Evolutionary conservation across 495 filamentous ascomycete species (phyloP), one percentile per base, ranked within the genome.

Genomic region (Podospora tetraspora): DNA sequence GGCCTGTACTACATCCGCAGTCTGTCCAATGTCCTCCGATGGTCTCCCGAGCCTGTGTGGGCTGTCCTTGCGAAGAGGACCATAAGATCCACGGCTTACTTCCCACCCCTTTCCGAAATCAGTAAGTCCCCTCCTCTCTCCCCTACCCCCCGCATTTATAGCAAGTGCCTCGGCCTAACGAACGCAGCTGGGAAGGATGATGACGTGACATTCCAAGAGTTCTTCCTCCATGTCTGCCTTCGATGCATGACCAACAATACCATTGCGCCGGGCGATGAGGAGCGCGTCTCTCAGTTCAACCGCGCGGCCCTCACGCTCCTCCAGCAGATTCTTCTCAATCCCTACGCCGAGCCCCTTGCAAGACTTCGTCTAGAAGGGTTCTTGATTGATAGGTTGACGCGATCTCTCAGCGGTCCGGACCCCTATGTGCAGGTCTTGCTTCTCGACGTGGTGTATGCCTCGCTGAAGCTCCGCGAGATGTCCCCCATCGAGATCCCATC

Each of bases 1-100:
- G 91, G 87, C 68, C 80, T 90, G 13, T 96, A 97, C 75, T 89
- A 95, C 72, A 76, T 97, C 19, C 88, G 87, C 69, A 90, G 89
- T 2, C 77, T 95, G 0, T 89, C 88, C 19, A 92, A 91, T 69
- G 80, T 94, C 34, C 79, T 96, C 43, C 80, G 83, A 58, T 87
- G 84, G 78, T 84, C 87, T 3, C 85, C 89, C 12, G 84, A 85
- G 60, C 80, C 80, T 37, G 82, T 85, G 30, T 90, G 89, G 87
- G 79, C 82, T n/a, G 81, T 84, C 0, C 78, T 92, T 8, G 86
- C 87, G 19, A 79, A 82, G 56, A 80, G 75, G 59, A 75, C 71
- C 30, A 75, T 86, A 27, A 73, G 75, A 25, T 74, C 76, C 12
- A 80, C 82, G 16, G 74, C 74, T 22, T 75, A 70, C 59, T 74